phyloP scores from a whole-genome alignment of 106 monocot genomes.

The Posidonia australis region DNA sequence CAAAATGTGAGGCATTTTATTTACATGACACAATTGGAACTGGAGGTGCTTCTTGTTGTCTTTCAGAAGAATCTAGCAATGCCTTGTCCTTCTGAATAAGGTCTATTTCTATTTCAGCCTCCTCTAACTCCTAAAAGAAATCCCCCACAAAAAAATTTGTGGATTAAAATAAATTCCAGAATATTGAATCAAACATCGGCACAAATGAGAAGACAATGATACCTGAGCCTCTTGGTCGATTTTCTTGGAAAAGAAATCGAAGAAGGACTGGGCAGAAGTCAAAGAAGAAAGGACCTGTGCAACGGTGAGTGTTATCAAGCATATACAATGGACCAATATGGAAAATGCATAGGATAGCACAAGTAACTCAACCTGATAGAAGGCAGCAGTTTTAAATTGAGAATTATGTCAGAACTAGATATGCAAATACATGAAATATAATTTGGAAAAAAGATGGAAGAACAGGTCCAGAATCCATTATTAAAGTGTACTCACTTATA shows the following conservation, averaged over 20 bases:
- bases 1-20: background rate
- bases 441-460: no score
- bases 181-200: background rate
- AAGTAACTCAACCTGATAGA: no score
- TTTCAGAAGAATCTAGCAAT: constrained; percentile 29
- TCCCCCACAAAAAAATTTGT: background rate
- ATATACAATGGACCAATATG: background rate
- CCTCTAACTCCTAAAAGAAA: constrained; percentile 68
- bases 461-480: no score
- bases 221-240: constrained; percentile 68
- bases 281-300: constrained; percentile 66
- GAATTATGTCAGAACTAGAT: no score
- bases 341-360: background rate
- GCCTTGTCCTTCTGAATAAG: constrained; percentile 80
- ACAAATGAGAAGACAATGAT: background rate
- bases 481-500: no score
- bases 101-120: constrained; percentile 89
- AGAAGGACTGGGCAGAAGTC: constrained; percentile 63
- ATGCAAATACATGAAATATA: no score
- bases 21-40: constrained; percentile 28
- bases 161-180: constrained; percentile 1
- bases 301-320: background rate
- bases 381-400: no score
- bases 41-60: constrained; percentile 18
- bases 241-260: constrained; percentile 74